A percentile compares a stretch with the other conserved stretches of the same genome.
phyloP scores from a whole-genome alignment of 805 yeast species.

The Komagataella mondaviorum region DNA sequence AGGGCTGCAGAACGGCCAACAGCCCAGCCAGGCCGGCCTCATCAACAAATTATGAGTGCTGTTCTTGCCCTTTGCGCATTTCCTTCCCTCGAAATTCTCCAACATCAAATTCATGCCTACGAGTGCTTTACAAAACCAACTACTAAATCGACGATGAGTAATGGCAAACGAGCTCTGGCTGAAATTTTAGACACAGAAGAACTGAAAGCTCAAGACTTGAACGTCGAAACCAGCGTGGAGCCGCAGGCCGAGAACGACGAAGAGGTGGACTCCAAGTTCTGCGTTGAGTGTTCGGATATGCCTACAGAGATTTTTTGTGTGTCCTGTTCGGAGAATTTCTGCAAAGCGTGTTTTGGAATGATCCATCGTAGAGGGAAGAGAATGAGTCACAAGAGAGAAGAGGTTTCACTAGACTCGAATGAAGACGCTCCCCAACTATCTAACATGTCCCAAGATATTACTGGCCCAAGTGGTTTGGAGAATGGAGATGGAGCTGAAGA shows the following conservation, averaged over 20 bases:
- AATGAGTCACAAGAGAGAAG: slow-evolving; percentile 25
- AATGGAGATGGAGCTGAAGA: slow-evolving; percentile 9
- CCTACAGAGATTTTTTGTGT: slow-evolving; percentile 49
- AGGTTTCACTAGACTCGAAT: slow-evolving; percentile 5
- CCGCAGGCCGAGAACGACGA: slow-evolving; percentile 13
- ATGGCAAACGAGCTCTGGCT: not conserved
- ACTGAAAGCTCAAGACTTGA: not conserved
- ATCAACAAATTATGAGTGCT: not conserved
- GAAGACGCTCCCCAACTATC: slow-evolving; percentile 6
- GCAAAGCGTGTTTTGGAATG: slow-evolving; percentile 56
- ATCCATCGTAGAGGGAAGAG: slow-evolving; percentile 60
- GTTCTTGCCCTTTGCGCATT: not conserved
- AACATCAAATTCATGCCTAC: not conserved
- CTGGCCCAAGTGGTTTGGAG: slow-evolving; percentile 6
- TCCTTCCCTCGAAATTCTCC: not conserved
- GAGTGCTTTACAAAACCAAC: not conserved
- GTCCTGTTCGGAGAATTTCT: slow-evolving; percentile 53
- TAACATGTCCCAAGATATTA: slow-evolving; percentile 8
- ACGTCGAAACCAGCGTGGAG: not conserved
- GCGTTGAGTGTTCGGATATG: slow-evolving; percentile 67
- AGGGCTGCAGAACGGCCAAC: too few species aligned
- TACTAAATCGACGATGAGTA: not conserved
- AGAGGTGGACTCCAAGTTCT: slow-evolving; percentile 24
- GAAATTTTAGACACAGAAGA: not conserved
- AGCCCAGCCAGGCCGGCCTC: not conserved